These are phyloP conservation scores for Wickerhamiella musiphila DNA, from an alignment of 805 yeast species.

Conservation along the genomic window DNA sequence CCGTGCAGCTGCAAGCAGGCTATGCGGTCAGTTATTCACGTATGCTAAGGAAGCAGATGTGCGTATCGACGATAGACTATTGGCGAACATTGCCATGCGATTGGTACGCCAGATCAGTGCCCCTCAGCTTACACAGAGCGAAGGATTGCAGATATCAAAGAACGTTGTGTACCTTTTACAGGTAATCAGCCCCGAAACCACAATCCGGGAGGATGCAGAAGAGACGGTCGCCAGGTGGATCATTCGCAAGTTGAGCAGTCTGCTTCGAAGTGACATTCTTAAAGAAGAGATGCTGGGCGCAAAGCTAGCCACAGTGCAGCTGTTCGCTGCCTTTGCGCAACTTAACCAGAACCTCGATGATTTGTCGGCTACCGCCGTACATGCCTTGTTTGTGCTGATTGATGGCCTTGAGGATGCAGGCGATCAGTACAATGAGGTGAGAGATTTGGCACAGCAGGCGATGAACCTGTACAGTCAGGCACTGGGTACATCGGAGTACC, in stretches of 20 bases:
- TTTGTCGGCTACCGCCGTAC: slow-evolving; percentile 33
- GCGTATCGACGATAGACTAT: slow-evolving; percentile 34
- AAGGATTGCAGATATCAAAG: slow-evolving; percentile 49
- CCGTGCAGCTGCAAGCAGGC: slow-evolving; percentile 45
- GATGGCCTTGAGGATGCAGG: slow-evolving; percentile 24
- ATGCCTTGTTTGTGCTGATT: slow-evolving; percentile 33
- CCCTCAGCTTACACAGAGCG: slow-evolving; percentile 44
- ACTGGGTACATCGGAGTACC: slow-evolving; percentile 55
- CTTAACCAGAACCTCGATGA: slow-evolving; percentile 25
- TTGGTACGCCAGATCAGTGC: slow-evolving; percentile 68
- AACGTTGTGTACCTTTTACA: slow-evolving; percentile 43
- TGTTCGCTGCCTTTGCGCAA: slow-evolving; percentile 47
- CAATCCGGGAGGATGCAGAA: slow-evolving; percentile 10
- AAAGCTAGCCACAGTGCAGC: slow-evolving; percentile 53
- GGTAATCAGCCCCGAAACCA: slow-evolving; percentile 20
- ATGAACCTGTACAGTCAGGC: slow-evolving; percentile 46
- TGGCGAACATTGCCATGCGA: slow-evolving; percentile 42
- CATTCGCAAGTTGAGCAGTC: slow-evolving; percentile 39
- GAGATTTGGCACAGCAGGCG: slow-evolving; percentile 43
- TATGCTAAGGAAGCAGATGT: slow-evolving; percentile 23
- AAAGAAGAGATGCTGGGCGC: slow-evolving; percentile 32
- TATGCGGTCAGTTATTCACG: slow-evolving; percentile 36
- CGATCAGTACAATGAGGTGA: slow-evolving; percentile 29
- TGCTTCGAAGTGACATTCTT: slow-evolving; percentile 41
- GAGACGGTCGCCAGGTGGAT: slow-evolving; percentile 40